Percentiles rank a stretch among this genome's conserved stretches.
These are phyloP conservation scores for Uronychia setigera DNA, from an alignment of 73 alveolate species.

Conservation along the genomic window DNA sequence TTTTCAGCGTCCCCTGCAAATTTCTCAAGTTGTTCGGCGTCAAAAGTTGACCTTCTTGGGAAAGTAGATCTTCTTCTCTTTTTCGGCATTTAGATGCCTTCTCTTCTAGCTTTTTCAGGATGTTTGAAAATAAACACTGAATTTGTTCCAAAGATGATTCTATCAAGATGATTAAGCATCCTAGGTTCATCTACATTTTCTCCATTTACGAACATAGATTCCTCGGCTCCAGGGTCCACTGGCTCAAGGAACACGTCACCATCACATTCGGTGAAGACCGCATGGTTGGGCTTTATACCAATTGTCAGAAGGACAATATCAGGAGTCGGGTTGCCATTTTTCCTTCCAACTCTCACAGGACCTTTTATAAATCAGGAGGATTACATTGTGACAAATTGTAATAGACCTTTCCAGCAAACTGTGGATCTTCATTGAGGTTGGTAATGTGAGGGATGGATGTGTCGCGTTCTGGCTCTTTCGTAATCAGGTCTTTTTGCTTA, in stretches of 20 bases:
- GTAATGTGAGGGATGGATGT: constrained; percentile 80
- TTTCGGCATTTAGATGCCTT: background rate
- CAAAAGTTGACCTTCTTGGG: background rate
- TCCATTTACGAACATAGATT: constrained; percentile 57
- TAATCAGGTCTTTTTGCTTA: constrained; percentile 65
- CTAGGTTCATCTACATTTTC: constrained; percentile 4
- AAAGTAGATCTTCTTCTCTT: background rate
- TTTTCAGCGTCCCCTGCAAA: constrained; percentile 17
- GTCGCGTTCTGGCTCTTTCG: constrained; percentile 57
- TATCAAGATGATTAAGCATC: constrained; percentile 45
- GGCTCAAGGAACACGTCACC: constrained; percentile 26
- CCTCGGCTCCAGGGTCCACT: constrained; percentile 39
- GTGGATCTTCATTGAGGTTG: constrained; percentile 95
- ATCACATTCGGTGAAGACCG: constrained; percentile 54
- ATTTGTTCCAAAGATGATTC: constrained; percentile 71
- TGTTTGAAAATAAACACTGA: constrained; percentile 51
- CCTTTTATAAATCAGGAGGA: constrained; percentile 30
- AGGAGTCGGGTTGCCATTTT: constrained; percentile 92
- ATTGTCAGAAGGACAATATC: constrained; percentile 86
- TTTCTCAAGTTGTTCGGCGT: constrained; percentile 1
- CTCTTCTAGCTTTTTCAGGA: constrained; percentile 23
- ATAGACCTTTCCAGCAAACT: constrained; percentile 83
- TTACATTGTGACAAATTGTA: constrained; percentile 65
- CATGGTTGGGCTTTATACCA: constrained; percentile 90
- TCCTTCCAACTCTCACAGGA: constrained; percentile 90